Conservation (phyloP, 495 filamentous ascomycete genomes). For the Xylaria grammica region DNA sequence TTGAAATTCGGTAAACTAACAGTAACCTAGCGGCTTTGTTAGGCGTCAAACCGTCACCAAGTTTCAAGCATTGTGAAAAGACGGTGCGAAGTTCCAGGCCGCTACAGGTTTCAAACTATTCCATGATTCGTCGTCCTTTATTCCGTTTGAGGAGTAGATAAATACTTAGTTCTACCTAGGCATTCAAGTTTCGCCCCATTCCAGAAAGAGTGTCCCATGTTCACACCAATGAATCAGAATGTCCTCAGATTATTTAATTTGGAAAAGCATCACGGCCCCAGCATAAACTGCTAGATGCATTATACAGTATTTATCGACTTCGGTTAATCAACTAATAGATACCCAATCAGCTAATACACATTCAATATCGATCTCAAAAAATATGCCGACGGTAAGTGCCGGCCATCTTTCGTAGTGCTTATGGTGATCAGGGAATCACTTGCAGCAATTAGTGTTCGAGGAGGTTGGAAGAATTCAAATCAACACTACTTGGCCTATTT, state of each 20-base stretch:
- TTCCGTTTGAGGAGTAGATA: too few species aligned
- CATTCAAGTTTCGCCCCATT: constrained; percentile 10
- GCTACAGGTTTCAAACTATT: too few species aligned
- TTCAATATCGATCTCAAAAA: background rate
- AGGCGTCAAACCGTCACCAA: too few species aligned
- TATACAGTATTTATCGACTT: background rate
- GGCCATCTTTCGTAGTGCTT: constrained; percentile 7
- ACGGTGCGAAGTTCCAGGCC: too few species aligned
- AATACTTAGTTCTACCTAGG: background rate
- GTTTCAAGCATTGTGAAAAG: too few species aligned
- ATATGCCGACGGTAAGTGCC: constrained; percentile 24
- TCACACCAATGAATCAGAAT: constrained; percentile 2
- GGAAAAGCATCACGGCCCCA: constrained; percentile 18
- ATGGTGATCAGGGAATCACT: constrained; percentile 3
- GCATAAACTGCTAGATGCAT: constrained; percentile 1
- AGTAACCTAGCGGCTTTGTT: too few species aligned
- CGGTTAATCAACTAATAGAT: background rate
- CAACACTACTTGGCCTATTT: background rate
- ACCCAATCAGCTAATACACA: too few species aligned
- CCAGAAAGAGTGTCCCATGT: constrained; percentile 5
- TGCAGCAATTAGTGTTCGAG: background rate
- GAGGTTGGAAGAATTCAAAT: constrained; percentile 13
- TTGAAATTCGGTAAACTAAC: background rate
- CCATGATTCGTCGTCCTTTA: too few species aligned
- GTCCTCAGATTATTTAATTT: background rate